Conservation (phyloP, 208 protist species). For the Spongospora subterranea region DNA sequence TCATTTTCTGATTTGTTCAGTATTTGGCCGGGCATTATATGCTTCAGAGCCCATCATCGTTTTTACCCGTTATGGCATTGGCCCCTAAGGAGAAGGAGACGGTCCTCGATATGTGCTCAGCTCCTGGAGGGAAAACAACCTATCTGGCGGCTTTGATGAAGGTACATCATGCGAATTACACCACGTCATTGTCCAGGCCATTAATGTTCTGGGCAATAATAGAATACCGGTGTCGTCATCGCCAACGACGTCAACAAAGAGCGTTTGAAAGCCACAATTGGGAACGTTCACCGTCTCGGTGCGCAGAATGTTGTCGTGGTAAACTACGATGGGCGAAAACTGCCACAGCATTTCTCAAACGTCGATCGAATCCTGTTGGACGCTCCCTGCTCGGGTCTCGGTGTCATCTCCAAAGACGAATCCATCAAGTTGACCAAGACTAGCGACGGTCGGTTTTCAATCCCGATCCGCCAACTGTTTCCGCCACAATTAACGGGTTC, state of each 20-base stretch:
- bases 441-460: conserved; percentile 16
- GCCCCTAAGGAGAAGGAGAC: conserved; percentile 86
- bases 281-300: conserved; percentile 94
- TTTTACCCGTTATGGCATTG: conserved; percentile 96
- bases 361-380: conserved; percentile 94
- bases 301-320: conserved; percentile 82
- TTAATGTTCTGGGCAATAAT: background rate
- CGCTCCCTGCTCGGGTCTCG: conserved; percentile 97
- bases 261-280: conserved; percentile 90
- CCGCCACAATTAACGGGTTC: no score
- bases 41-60: conserved; percentile 96
- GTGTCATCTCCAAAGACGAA: conserved; percentile 97
- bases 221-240: conserved; percentile 94
- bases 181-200: background rate
- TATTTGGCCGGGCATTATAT: conserved; percentile 99
- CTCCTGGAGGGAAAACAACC: conserved; percentile 98
- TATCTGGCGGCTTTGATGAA: conserved; percentile 96
- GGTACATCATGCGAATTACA: no score
- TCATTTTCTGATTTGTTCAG: conserved; percentile 73
- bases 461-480: background rate
- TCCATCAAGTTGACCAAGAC: conserved; percentile 86
- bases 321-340: conserved; percentile 62
- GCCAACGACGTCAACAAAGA: conserved; percentile 96
- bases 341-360: conserved; percentile 20
- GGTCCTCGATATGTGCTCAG: conserved; percentile 97